Evolutionary conservation across 2,329 filamentous ascomycete species (phyloP).

Genomic region (Kalmusia sp.): DNA sequence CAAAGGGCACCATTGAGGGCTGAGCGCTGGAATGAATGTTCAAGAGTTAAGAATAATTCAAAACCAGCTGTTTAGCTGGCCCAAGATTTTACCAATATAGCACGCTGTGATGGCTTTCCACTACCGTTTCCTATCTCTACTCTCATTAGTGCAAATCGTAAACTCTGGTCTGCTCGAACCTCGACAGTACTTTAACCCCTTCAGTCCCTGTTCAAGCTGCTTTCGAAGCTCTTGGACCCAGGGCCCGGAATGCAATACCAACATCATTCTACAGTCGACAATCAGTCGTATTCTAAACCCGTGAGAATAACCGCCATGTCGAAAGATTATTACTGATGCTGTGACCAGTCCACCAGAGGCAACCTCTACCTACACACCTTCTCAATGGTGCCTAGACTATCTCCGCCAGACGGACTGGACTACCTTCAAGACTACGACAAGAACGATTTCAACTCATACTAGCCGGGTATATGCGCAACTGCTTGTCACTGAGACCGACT

Average conservation of each 20-base stretch:
- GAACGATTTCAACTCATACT: slow-evolving; percentile 16
- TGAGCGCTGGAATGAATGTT: background rate
- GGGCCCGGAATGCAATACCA: slow-evolving; percentile 21
- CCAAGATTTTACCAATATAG: background rate
- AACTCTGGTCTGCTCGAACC: slow-evolving; percentile 11
- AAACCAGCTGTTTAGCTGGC: no score
- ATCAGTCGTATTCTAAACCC: slow-evolving; percentile 21
- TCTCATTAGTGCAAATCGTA: slow-evolving; percentile 6
- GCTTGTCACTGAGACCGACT: slow-evolving; percentile 20
- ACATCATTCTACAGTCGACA: slow-evolving; percentile 11
- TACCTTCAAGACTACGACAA: slow-evolving; percentile 6
- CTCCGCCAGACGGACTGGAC: slow-evolving; percentile 19
- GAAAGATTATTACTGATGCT: background rate
- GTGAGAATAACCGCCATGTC: slow-evolving; percentile 8
- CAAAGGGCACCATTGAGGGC: background rate
- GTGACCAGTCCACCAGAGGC: slow-evolving; percentile 17
- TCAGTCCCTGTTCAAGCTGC: slow-evolving; percentile 16
- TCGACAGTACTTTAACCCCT: slow-evolving; percentile 10
- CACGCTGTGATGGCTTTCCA: slow-evolving; percentile 1
- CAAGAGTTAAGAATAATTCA: no score
- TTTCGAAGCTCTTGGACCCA: slow-evolving; percentile 22
- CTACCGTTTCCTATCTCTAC: slow-evolving; percentile 1
- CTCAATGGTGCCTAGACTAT: slow-evolving; percentile 19
- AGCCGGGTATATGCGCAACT: slow-evolving; percentile 14
- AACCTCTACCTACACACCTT: slow-evolving; percentile 21